Conservation (phyloP, 23 red algal genomes). For the Gracilaria caudata region DNA sequence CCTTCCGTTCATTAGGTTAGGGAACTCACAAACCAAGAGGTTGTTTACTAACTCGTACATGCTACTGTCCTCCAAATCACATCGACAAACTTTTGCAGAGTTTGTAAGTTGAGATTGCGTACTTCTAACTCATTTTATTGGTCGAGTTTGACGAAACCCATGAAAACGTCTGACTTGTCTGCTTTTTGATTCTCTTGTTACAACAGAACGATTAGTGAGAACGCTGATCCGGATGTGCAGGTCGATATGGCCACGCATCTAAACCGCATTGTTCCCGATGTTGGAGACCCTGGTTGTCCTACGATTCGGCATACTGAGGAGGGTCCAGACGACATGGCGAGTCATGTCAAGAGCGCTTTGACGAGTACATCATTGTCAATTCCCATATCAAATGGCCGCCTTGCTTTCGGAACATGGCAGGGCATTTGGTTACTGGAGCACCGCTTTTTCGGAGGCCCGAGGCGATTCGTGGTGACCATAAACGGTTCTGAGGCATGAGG, state of each 20-base stretch:
- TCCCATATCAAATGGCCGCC: constrained; percentile 65
- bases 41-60: neutral
- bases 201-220: constrained; percentile 73
- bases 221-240: constrained; percentile 74
- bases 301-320: constrained; percentile 68
- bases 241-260: constrained; percentile 71
- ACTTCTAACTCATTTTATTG: neutral
- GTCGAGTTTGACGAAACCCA: neutral
- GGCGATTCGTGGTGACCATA: constrained; percentile 57
- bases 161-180: neutral
- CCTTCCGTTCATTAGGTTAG: neutral
- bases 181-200: neutral
- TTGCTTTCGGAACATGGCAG: constrained; percentile 80
- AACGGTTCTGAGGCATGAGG: constrained; percentile 34
- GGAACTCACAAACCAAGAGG: neutral
- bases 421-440: constrained; percentile 76
- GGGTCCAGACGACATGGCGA: constrained; percentile 78
- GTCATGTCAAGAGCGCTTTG: constrained; percentile 68
- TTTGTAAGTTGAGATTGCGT: constrained; percentile 31
- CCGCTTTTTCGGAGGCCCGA: constrained; percentile 51
- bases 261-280: constrained; percentile 67
- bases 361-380: constrained; percentile 59
- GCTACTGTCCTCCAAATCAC: no score
- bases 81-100: no score
- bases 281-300: constrained; percentile 55